Percentiles rank a stretch among this genome's conserved stretches.
Evolutionary conservation across 116 monocot genomes (phyloP).

Genomic region (Zostera marina): DNA sequence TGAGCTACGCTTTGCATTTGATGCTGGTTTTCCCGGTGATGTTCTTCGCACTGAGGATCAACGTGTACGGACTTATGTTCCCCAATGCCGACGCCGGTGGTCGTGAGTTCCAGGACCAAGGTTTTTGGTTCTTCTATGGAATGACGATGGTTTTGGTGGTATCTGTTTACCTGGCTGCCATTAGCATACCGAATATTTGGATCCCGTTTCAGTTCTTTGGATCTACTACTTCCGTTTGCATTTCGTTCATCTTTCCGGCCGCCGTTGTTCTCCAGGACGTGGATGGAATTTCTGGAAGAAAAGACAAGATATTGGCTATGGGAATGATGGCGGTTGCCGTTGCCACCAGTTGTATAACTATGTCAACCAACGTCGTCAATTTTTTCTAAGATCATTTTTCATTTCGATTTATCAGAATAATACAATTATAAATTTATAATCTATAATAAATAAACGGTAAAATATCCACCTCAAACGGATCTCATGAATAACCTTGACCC

Average conservation of each 20-base stretch:
- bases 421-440: too few species aligned
- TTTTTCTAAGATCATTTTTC: background rate
- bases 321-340: slow-evolving; percentile 60
- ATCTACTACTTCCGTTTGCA: slow-evolving; percentile 61
- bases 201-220: slow-evolving; percentile 67
- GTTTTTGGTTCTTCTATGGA: slow-evolving; percentile 40
- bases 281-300: slow-evolving; percentile 47
- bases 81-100: slow-evolving; percentile 20
- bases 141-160: slow-evolving; percentile 34
- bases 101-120: slow-evolving; percentile 8
- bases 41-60: slow-evolving; percentile 64
- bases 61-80: slow-evolving; percentile 65
- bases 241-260: slow-evolving; percentile 79
- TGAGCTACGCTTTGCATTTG: slow-evolving; percentile 86
- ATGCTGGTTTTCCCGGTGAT: slow-evolving; percentile 77
- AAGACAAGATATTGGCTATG: slow-evolving; percentile 44
- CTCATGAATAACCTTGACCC: too few species aligned
- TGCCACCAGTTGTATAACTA: slow-evolving; percentile 55
- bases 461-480: too few species aligned
- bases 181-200: slow-evolving; percentile 84
- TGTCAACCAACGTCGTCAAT: slow-evolving; percentile 12
- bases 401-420: too few species aligned
- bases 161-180: slow-evolving; percentile 43
- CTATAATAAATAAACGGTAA: too few species aligned
- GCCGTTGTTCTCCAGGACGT: slow-evolving; percentile 81